Percentiles rank a stretch among this genome's conserved stretches.
phyloP scores from a whole-genome alignment of 257 asterid species.

The Solanum corneliomulleri region DNA sequence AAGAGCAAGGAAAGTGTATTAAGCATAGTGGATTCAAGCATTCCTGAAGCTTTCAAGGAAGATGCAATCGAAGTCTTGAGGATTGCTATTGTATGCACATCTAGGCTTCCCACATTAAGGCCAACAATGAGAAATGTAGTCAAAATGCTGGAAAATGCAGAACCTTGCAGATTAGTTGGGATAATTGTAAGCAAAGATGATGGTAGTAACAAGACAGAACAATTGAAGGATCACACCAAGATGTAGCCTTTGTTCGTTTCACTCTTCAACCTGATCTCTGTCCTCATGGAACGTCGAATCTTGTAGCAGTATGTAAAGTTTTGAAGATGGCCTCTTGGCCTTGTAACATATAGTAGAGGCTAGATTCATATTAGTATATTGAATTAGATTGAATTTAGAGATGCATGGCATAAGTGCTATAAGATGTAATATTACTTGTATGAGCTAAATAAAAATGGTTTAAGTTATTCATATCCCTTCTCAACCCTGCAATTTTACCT shows the following conservation, averaged over 20 bases:
- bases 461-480: neutral
- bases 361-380: neutral
- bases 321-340: neutral
- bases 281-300: neutral
- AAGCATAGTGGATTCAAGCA: slow-evolving; percentile 47
- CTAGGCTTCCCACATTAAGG: slow-evolving; percentile 57
- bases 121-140: slow-evolving; percentile 87
- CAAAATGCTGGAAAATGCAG: slow-evolving; percentile 68
- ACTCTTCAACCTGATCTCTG: neutral
- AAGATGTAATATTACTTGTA: neutral
- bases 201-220: slow-evolving; percentile 11
- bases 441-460: neutral
- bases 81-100: slow-evolving; percentile 75
- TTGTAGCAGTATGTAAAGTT: neutral
- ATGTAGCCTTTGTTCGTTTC: neutral
- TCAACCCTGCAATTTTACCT: neutral
- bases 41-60: slow-evolving; percentile 39
- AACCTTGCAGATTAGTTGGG: slow-evolving; percentile 36
- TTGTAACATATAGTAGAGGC: neutral
- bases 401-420: neutral
- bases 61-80: slow-evolving; percentile 58
- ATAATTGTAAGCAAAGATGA: slow-evolving; percentile 42
- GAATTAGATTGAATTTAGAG: neutral
- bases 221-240: slow-evolving; percentile 13
- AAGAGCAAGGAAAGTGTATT: slow-evolving; percentile 48